Conservation (phyloP, 1,139 yeast genomes). For the Saccharomyces uvarum region DNA sequence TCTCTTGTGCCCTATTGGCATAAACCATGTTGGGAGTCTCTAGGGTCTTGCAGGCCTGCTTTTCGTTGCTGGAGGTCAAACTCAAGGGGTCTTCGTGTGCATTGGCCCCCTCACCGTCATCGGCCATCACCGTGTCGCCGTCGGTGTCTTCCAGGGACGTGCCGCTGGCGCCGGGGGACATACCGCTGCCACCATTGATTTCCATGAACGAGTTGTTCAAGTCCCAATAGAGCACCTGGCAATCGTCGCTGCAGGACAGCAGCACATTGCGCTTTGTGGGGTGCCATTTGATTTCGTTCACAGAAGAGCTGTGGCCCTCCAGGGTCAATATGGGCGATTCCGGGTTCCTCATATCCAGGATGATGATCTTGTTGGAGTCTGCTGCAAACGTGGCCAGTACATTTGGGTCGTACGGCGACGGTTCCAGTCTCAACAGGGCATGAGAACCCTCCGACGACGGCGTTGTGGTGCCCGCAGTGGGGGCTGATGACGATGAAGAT, state of each 20-base stretch:
- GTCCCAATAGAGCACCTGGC: slow-evolving; percentile 87
- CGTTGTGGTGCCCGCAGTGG: slow-evolving; percentile 4
- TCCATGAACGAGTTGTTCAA: slow-evolving; percentile 31
- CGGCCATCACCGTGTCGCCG: background rate
- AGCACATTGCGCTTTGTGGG: slow-evolving; percentile 58
- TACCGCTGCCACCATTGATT: background rate
- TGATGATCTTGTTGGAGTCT: slow-evolving; percentile 55
- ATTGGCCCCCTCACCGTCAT: background rate
- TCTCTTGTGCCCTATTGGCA: slow-evolving; percentile 34
- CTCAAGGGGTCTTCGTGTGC: slow-evolving; percentile 12
- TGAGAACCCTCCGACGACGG: slow-evolving; percentile 8
- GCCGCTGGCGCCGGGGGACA: background rate
- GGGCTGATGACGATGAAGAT: slow-evolving; percentile 5
- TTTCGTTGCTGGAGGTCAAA: background rate
- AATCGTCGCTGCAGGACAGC: slow-evolving; percentile 80
- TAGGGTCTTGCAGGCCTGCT: slow-evolving; percentile 1
- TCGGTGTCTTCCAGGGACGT: background rate
- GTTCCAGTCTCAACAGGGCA: slow-evolving; percentile 55
- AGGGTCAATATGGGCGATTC: slow-evolving; percentile 68
- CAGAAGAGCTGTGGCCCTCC: slow-evolving; percentile 58
- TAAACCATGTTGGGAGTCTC: slow-evolving; percentile 26
- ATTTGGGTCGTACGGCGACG: slow-evolving; percentile 73
- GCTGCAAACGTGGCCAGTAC: slow-evolving; percentile 77
- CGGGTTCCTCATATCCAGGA: slow-evolving; percentile 83
- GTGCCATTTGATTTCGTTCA: slow-evolving; percentile 79